Conservation (phyloP, 1,284 basidiomycete species). For the Ustilago nuda region DNA sequence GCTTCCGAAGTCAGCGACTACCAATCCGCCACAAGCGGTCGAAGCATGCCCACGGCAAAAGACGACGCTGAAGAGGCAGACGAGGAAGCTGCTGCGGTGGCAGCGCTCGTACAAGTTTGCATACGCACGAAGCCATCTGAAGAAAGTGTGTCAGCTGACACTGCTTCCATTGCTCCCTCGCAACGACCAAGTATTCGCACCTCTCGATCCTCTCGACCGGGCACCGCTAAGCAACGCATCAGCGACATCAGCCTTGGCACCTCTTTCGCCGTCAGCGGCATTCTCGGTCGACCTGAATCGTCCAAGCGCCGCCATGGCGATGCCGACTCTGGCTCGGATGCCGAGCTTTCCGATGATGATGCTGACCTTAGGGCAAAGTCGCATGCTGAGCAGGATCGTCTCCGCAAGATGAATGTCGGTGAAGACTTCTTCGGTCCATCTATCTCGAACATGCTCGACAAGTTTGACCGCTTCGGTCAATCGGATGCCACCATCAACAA, state of each 20-base stretch:
- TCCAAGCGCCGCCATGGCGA: constrained; percentile 31
- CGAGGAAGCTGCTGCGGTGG: constrained; percentile 19
- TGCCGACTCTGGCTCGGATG: constrained; percentile 50
- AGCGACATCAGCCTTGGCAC: constrained; percentile 60
- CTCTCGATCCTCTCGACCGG: constrained; percentile 34
- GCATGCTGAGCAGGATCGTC: constrained; percentile 60
- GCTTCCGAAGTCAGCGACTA: constrained; percentile 40
- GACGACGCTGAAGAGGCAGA: constrained; percentile 14
- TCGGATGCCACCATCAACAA: constrained; percentile 45
- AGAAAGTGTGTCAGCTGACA: constrained; percentile 11
- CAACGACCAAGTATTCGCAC: constrained; percentile 32
- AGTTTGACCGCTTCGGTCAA: constrained; percentile 50
- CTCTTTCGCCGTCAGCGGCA: constrained; percentile 56
- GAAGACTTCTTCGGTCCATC: constrained; percentile 65
- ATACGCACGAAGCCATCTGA: constrained; percentile 9
- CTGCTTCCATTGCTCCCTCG: constrained; percentile 29
- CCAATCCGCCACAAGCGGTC: constrained; percentile 41
- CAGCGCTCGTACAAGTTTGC: constrained; percentile 10
- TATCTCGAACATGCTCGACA: constrained; percentile 51
- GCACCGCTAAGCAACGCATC: constrained; percentile 46
- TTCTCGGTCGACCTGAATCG: constrained; percentile 33
- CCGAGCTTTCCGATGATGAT: constrained; percentile 51
- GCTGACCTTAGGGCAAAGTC: constrained; percentile 54
- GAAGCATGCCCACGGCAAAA: constrained; percentile 29
- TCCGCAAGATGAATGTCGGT: constrained; percentile 62